Conservation (phyloP, 2,329 filamentous ascomycete genomes). For the Nemania serpens region DNA sequence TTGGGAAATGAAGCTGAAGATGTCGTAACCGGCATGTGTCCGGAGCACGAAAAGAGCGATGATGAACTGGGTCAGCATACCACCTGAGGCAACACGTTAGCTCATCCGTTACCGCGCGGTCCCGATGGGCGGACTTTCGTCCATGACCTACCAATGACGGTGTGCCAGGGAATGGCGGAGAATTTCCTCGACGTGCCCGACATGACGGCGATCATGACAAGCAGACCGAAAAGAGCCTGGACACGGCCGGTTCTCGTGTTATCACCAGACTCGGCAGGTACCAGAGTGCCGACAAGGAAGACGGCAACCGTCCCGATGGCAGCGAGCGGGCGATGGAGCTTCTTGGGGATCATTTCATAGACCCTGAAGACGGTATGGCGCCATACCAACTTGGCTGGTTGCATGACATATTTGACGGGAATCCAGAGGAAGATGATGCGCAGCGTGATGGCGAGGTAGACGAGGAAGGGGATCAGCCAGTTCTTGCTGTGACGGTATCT, state of each 20-base stretch:
- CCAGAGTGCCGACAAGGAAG: conserved; percentile 79
- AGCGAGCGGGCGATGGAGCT: conserved; percentile 65
- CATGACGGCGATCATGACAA: conserved; percentile 70
- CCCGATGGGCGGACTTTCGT: conserved; percentile 1
- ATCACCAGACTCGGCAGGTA: conserved; percentile 69
- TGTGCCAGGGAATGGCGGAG: conserved; percentile 69
- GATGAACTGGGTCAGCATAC: conserved; percentile 87
- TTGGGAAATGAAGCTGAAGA: conserved; percentile 85
- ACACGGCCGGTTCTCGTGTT: conserved; percentile 83
- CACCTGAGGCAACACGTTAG: conserved; percentile 47
- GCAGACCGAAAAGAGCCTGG: conserved; percentile 77
- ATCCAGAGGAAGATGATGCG: conserved; percentile 77
- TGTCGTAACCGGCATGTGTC: conserved; percentile 80
- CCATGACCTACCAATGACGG: conserved; percentile 65
- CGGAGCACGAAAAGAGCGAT: conserved; percentile 87
- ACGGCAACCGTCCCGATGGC: conserved; percentile 68
- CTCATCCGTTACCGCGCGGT: not conserved
- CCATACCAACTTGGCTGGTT: conserved; percentile 71
- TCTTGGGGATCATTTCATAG: conserved; percentile 67
- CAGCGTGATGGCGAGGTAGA: conserved; percentile 76
- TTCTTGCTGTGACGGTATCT: conserved; percentile 71
- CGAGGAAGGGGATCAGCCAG: conserved; percentile 83
- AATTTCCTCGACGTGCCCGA: conserved; percentile 74
- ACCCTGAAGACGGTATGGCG: conserved; percentile 63
- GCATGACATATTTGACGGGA: conserved; percentile 67